These are phyloP conservation scores for Fusarium mundagurra DNA, from an alignment of 2,329 filamentous ascomycete species.

Conservation along the genomic window DNA sequence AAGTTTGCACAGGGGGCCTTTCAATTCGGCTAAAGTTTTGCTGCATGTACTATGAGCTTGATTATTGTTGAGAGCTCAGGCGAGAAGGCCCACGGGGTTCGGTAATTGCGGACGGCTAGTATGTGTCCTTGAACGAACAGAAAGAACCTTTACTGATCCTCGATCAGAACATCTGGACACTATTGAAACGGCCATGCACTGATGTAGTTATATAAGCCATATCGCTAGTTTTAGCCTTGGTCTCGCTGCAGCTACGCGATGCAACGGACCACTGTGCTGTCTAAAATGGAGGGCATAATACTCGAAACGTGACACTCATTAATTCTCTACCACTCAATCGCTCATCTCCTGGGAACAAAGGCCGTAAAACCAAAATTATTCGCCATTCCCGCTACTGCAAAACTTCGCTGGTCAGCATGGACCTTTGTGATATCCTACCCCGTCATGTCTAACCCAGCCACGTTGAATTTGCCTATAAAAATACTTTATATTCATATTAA, in stretches of 20 bases:
- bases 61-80: background rate
- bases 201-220: too few species aligned
- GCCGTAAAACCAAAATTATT: background rate
- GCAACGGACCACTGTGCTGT: background rate
- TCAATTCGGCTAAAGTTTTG: background rate
- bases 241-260: background rate
- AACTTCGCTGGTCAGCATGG: background rate
- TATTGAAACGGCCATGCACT: background rate
- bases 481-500: too few species aligned
- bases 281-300: background rate
- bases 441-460: background rate
- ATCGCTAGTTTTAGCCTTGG: too few species aligned
- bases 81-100: background rate
- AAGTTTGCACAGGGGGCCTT: background rate
- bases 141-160: background rate
- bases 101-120: background rate
- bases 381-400: background rate
- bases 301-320: background rate
- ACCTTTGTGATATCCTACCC: background rate
- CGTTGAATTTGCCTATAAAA: background rate
- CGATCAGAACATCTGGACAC: background rate
- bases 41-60: background rate
- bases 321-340: accelerated
- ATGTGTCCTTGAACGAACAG: background rate
- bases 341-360: background rate